Evolutionary conservation across 495 filamentous ascomycete species (phyloP).

Genomic region (Clohesyomyces aquaticus): DNA sequence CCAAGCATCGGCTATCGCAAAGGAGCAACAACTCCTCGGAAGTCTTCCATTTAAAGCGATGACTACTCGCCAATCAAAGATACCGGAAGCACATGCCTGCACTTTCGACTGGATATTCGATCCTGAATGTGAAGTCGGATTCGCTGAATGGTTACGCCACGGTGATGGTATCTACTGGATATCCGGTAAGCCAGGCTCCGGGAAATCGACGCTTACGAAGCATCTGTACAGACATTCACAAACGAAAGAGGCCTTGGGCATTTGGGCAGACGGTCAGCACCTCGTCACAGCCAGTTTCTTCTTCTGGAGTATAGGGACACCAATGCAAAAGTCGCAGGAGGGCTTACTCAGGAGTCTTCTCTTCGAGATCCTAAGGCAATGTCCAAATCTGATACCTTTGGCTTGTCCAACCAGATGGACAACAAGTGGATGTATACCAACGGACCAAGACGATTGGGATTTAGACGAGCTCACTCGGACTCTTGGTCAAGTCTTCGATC

Average conservation of each 20-base stretch:
- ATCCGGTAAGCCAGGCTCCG: slow-evolving; percentile 51
- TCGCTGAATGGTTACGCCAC: slow-evolving; percentile 45
- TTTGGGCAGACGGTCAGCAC: slow-evolving; percentile 14
- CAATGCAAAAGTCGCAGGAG: slow-evolving; percentile 50
- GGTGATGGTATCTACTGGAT: slow-evolving; percentile 48
- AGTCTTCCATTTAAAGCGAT: slow-evolving; percentile 1
- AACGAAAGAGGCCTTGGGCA: background rate
- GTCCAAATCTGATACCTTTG: slow-evolving; percentile 20
- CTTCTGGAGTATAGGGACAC: slow-evolving; percentile 51
- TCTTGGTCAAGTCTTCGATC: background rate
- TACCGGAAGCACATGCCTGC: slow-evolving; percentile 33
- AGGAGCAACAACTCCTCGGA: slow-evolving; percentile 3
- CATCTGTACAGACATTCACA: slow-evolving; percentile 37
- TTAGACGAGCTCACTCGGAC: background rate
- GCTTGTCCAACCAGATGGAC: background rate
- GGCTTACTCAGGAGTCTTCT: slow-evolving; percentile 50
- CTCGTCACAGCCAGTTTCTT: slow-evolving; percentile 48
- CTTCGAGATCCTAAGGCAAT: slow-evolving; percentile 46
- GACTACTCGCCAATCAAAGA: slow-evolving; percentile 8
- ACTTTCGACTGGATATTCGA: slow-evolving; percentile 49
- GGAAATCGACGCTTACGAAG: slow-evolving; percentile 55
- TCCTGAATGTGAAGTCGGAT: slow-evolving; percentile 8
- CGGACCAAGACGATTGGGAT: background rate
- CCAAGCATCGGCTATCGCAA: too few species aligned
- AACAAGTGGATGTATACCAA: background rate